Conservation (phyloP, 1,284 basidiomycete species). For the Coniophora puteana region DNA sequence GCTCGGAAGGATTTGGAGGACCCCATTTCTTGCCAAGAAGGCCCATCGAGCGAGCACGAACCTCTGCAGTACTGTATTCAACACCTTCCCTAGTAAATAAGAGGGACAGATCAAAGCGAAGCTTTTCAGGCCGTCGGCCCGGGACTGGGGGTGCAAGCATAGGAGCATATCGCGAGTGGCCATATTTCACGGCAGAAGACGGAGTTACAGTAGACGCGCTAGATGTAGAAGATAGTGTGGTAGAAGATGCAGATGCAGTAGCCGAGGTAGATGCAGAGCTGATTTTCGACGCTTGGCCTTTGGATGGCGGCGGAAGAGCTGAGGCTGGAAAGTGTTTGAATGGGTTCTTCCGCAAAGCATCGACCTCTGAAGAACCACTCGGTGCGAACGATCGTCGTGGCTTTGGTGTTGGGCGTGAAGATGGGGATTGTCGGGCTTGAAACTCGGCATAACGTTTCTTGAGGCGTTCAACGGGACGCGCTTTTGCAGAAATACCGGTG, state of each 20-base stretch:
- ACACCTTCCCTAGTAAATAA: slow-evolving; percentile 64
- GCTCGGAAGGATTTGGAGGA: slow-evolving; percentile 51
- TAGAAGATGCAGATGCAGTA: slow-evolving; percentile 12
- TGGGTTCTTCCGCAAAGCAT: slow-evolving; percentile 49
- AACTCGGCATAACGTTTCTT: slow-evolving; percentile 85
- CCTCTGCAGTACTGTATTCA: slow-evolving; percentile 75
- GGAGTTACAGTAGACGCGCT: slow-evolving; percentile 13
- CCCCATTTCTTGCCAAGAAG: slow-evolving; percentile 79
- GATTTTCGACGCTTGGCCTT: slow-evolving; percentile 26
- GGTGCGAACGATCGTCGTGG: slow-evolving; percentile 21
- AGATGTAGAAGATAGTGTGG: slow-evolving; percentile 14
- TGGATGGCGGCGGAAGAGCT: slow-evolving; percentile 27
- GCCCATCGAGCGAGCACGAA: slow-evolving; percentile 72
- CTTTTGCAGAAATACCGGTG: slow-evolving; percentile 80
- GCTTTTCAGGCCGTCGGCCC: slow-evolving; percentile 67
- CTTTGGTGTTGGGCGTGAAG: slow-evolving; percentile 24
- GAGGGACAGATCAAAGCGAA: slow-evolving; percentile 61
- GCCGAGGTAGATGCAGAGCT: slow-evolving; percentile 29
- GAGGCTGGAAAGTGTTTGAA: slow-evolving; percentile 43
- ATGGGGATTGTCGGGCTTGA: slow-evolving; percentile 48
- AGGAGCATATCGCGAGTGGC: slow-evolving; percentile 60
- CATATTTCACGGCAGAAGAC: no score
- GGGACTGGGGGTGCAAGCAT: slow-evolving; percentile 65
- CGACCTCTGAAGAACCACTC: slow-evolving; percentile 26
- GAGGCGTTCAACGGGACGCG: slow-evolving; percentile 81